These are phyloP conservation scores for Triticum timopheevii DNA, from an alignment of 176 grass and related monocot genomes.

Conservation along the genomic window DNA sequence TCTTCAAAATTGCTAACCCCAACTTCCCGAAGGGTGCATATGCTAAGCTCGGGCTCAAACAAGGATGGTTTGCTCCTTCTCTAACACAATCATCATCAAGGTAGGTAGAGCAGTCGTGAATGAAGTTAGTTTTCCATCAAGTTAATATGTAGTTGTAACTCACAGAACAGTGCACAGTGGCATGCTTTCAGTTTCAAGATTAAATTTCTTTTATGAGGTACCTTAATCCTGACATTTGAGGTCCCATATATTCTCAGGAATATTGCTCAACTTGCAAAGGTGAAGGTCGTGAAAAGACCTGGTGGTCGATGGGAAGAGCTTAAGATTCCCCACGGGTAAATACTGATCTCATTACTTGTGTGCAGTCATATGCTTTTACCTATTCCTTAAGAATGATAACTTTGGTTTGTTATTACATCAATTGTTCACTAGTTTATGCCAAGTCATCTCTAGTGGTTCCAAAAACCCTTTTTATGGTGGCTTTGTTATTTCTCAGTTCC, in stretches of 20 bases:
- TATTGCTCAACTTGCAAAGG: constrained; percentile 89
- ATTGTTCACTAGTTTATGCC: no score
- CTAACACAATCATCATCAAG: constrained; percentile 66
- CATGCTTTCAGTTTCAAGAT: no score
- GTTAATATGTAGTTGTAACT: not conserved
- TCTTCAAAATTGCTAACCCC: not conserved
- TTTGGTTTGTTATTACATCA: no score
- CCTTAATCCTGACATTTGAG: constrained; percentile 12
- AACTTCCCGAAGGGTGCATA: constrained; percentile 48
- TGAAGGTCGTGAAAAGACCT: constrained; percentile 77
- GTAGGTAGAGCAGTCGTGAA: constrained; percentile 21
- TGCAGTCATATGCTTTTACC: no score
- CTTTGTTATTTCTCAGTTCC: no score
- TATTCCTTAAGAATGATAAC: no score
- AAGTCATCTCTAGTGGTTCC: no score
- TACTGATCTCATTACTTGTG: not conserved
- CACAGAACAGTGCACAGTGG: no score
- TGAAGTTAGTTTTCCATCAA: not conserved
- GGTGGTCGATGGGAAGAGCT: constrained; percentile 78
- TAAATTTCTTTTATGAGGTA: not conserved
- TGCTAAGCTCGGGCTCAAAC: constrained; percentile 77
- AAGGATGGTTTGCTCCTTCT: constrained; percentile 79
- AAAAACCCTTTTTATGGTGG: no score
- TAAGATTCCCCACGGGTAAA: constrained; percentile 64
- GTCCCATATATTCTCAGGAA: constrained; percentile 55